Conservation (phyloP, 768 basidiomycete genomes). For the Dioszegia crocea region DNA sequence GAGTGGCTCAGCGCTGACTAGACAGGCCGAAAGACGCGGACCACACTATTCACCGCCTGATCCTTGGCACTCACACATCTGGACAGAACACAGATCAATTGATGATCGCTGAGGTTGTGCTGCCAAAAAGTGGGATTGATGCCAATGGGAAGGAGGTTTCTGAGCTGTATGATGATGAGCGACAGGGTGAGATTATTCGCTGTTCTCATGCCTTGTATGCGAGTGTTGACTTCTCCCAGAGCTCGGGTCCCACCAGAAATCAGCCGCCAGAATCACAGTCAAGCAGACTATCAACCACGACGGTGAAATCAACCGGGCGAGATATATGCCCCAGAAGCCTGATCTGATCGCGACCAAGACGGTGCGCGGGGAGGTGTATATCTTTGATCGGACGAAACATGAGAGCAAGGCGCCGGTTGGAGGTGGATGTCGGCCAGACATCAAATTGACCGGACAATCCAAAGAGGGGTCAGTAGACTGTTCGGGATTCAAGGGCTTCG, state of each 20-base stretch:
- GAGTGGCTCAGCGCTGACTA: background rate
- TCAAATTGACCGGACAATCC: conserved; percentile 80
- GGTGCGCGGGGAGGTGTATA: conserved; percentile 77
- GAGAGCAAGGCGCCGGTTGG: conserved; percentile 83
- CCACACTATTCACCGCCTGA: conserved; percentile 89
- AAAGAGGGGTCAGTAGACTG: conserved; percentile 76
- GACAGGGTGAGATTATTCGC: conserved; percentile 59
- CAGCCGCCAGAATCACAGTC: conserved; percentile 80
- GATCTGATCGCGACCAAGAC: conserved; percentile 95
- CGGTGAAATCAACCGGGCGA: conserved; percentile 92
- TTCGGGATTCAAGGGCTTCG: background rate
- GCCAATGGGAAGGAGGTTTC: conserved; percentile 58
- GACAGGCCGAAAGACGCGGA: conserved; percentile 78
- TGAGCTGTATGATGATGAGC: conserved; percentile 87
- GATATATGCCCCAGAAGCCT: conserved; percentile 99
- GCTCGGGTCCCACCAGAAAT: conserved; percentile 82
- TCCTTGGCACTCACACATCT: conserved; percentile 96
- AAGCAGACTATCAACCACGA: conserved; percentile 91
- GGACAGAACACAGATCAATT: conserved; percentile 90
- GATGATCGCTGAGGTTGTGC: conserved; percentile 88
- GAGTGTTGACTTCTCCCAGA: conserved; percentile 53
- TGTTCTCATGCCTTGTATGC: too few relatives aligned
- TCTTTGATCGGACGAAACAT: conserved; percentile 98
- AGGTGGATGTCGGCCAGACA: conserved; percentile 82
- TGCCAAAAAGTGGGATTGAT: conserved; percentile 71